Conservation (phyloP, 2,329 filamentous ascomycete species). For the Aspergillus sp. region DNA sequence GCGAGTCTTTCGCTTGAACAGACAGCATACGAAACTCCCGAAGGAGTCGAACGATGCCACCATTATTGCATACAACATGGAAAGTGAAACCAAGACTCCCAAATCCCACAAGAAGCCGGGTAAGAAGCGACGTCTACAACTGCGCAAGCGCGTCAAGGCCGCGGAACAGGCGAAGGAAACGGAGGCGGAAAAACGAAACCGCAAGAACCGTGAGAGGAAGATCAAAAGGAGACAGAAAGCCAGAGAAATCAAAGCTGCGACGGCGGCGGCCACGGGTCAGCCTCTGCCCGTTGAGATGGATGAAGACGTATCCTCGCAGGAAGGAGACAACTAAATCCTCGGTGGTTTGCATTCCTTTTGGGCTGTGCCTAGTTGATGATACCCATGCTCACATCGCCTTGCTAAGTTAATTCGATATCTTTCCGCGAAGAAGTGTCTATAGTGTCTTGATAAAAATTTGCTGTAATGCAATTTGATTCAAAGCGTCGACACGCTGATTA, state of each 20-base stretch:
- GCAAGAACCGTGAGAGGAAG: conserved; percentile 41
- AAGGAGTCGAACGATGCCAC: conserved; percentile 17
- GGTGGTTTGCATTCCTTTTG: not conserved
- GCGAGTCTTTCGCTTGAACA: conserved; percentile 40
- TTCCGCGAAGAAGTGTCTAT: not conserved
- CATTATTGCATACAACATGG: conserved; percentile 22
- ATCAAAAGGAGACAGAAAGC: conserved; percentile 40
- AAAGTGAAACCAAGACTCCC: conserved; percentile 24
- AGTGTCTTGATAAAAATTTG: not conserved
- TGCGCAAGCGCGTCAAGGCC: conserved; percentile 35
- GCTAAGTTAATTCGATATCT: not conserved
- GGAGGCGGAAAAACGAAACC: conserved; percentile 40
- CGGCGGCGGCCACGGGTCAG: conserved; percentile 18
- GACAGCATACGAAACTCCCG: conserved; percentile 31
- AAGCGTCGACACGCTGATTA: not conserved
- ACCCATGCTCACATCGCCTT: conserved; percentile 4
- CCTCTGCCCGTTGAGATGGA: conserved; percentile 17
- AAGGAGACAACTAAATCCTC: conserved; percentile 10
- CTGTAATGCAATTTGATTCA: not conserved
- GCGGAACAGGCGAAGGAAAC: conserved; percentile 32
- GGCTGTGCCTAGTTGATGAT: conserved; percentile 7
- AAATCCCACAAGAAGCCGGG: conserved; percentile 42
- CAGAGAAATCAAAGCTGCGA: conserved; percentile 35
- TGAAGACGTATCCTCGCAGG: conserved; percentile 17
- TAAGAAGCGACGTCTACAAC: conserved; percentile 42